Percentiles rank a stretch among this genome's conserved stretches.
Conservation (phyloP, 23 red algal genomes). For the Gracilariopsis chorda region DNA sequence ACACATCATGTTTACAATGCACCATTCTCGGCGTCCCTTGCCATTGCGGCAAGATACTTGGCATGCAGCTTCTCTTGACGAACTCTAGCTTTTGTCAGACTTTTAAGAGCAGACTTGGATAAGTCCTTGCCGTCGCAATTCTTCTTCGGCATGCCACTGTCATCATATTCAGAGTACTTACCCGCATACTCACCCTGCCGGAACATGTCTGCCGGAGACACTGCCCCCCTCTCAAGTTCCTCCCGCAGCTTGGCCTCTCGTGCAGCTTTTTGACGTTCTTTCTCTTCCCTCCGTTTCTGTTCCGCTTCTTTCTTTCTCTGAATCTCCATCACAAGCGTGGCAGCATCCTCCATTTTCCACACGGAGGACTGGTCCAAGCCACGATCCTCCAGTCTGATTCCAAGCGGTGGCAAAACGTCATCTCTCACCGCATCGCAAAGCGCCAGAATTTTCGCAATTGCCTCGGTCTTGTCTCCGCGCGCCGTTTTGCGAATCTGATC, state of each 20-base stretch:
- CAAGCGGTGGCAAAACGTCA: constrained; percentile 70
- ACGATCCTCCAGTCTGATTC: constrained; percentile 92
- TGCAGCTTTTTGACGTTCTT: constrained; percentile 38
- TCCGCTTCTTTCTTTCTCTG: constrained; percentile 58
- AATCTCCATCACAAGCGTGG: constrained; percentile 60
- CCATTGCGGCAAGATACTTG: constrained; percentile 60
- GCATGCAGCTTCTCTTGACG: constrained; percentile 76
- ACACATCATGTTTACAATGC: not conserved
- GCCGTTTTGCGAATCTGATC: constrained; percentile 32
- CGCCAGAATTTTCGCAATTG: constrained; percentile 32
- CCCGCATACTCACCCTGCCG: constrained; percentile 61
- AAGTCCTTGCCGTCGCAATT: constrained; percentile 68
- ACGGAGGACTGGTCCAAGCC: constrained; percentile 27
- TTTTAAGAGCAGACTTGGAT: constrained; percentile 76
- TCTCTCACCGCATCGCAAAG: constrained; percentile 87
- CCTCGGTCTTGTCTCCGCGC: constrained; percentile 35
- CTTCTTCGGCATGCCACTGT: constrained; percentile 82
- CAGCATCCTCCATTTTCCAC: constrained; percentile 87
- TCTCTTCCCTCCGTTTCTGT: constrained; percentile 45
- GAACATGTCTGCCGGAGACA: constrained; percentile 74
- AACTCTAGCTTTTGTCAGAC: constrained; percentile 71
- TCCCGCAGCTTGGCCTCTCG: constrained; percentile 39
- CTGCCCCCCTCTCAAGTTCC: constrained; percentile 66
- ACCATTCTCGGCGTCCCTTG: not conserved
- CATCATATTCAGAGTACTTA: constrained; percentile 74